phyloP scores from a whole-genome alignment of 2,329 filamentous ascomycete genomes.

The Pezicula rhizophila region DNA sequence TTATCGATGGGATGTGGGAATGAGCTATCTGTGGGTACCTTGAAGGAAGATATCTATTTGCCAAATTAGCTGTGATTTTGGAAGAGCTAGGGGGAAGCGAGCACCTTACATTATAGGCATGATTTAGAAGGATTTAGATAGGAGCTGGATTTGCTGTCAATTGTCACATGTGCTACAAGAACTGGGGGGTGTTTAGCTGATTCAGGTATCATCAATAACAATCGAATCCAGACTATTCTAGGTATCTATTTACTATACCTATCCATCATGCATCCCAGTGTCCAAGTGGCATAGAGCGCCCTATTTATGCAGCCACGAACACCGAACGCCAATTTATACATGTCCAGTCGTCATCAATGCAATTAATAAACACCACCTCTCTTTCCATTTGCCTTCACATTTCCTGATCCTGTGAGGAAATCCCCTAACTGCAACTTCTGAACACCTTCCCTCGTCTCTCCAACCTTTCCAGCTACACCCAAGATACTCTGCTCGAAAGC shows the following conservation, averaged over 20 bases:
- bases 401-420: slow-evolving; percentile 11
- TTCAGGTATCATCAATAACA: too few relatives aligned
- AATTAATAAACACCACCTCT: slow-evolving; percentile 23
- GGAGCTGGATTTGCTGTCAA: too few relatives aligned
- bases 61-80: too few relatives aligned
- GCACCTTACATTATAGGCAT: too few relatives aligned
- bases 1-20: slow-evolving; percentile 40
- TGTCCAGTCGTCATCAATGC: slow-evolving; percentile 1
- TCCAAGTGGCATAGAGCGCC: neutral
- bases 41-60: too few relatives aligned
- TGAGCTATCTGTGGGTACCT: neutral
- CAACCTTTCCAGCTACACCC: slow-evolving; percentile 55
- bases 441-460: slow-evolving; percentile 52
- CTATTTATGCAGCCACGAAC: neutral
- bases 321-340: slow-evolving; percentile 6
- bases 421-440: slow-evolving; percentile 49
- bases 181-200: too few relatives aligned
- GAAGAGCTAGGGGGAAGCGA: too few relatives aligned
- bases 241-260: neutral
- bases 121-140: too few relatives aligned
- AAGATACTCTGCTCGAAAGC: slow-evolving; percentile 62
- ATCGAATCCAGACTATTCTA: too few relatives aligned
- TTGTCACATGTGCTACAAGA: too few relatives aligned
- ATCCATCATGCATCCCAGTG: too few relatives aligned
- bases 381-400: slow-evolving; percentile 8